Base-by-base conservation (phyloP, 148 eudicot genomes). In the Persicaria maculosa region DNA sequence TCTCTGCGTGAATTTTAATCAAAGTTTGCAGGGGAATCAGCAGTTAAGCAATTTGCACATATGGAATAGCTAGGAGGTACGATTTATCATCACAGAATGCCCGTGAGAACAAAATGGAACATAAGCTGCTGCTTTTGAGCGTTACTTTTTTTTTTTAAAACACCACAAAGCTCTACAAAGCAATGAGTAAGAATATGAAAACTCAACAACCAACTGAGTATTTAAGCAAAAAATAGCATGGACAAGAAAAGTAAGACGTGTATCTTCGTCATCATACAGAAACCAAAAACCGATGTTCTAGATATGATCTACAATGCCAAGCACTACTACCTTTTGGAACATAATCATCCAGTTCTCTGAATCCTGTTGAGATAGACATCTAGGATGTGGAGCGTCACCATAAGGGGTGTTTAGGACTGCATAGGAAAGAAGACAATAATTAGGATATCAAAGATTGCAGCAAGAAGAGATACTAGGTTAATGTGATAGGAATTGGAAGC, bases 201-300 rank as follows among this genome's bases (percentile, higher is more conserved):
- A 55, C 61, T 17, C 22, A 17, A 17, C 61, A 55, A n/a, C 61
- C 17, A 20, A 25, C 44, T 61, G 31, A 54, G 20, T 47, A 36
- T 81, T 25, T 72, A 75, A 45, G 77, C 79, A 6, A 78, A 75
- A 50, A 64, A 25, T 25, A 17, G 15, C 59, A 54, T 10, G 43
- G 22, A 10, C 68, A 25, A 3, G 68, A 61, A 61, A 61, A 20
- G 40, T 31, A 25, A 31, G 44, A 19, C 19, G 9, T 6, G 64
- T 11, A 61, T 61, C 16, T 61, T 61, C 68, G 31, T 31, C 68
- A 61, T 15, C 68, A 31, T 61, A 61, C 43, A 61, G 31, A 61
- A 61, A 55, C 61, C 61, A 55, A 17, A 55, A 55, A 16, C 25
- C 6, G 9, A 19, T 5, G 22, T 17, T 55, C 22, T n/a, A 55